Evolutionary conservation across 2,329 filamentous ascomycete species (phyloP), one percentile per base, ranked within the genome.

Genomic region (Trichoderma oligosporum): DNA sequence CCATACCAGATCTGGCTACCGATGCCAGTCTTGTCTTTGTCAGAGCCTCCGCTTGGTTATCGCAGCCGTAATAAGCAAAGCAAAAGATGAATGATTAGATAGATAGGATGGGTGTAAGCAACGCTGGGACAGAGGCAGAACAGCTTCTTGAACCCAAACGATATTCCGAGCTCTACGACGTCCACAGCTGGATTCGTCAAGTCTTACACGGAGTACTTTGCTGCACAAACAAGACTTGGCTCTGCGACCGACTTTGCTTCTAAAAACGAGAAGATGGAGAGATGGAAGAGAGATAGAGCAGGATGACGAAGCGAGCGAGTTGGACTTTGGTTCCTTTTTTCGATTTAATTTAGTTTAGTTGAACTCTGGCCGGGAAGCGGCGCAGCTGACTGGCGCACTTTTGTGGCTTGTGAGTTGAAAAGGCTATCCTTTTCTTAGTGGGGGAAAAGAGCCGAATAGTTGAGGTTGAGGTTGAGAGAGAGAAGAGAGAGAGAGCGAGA

Each of bases 1-100:
- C 61, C 61, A 63, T 63, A 44, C 58, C 61, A 60, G 44, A 41
- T 59, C 59, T 59, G 56, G 57, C 53, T 46, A 18, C 41, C 11
- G 38, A 44, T 47, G 53, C 52, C 36, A 44, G 36, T 33, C n/a
- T n/a, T n/a, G n/a, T 27, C 39, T 12, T 38, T 18, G 35, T 7
- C 16, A 24, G 7, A 20, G 44, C 14, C 14, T 3, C 12, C 35
- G 22, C n/a, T 18, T 35, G 29, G 20, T 22, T 9, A 41, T 24
- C 27, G 14, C 14, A 25, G 20, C 22, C 16, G 41, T 16, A 41
- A 44, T 12, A n/a, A 24, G 22, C 3, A 25, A 16, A 27, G 41
- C 12, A 11, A 20, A 41, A 5, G 24, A 45, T 45, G 24, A 11
- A 29, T n/a, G n/a, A n/a, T n/a, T n/a, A n/a, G n/a, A n/a, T n/a